Percentiles rank a stretch among this genome's conserved stretches.
These are phyloP conservation scores for Entelexis paramagnoliae DNA, from an alignment of 1,139 yeast genomes.

Conservation along the genomic window DNA sequence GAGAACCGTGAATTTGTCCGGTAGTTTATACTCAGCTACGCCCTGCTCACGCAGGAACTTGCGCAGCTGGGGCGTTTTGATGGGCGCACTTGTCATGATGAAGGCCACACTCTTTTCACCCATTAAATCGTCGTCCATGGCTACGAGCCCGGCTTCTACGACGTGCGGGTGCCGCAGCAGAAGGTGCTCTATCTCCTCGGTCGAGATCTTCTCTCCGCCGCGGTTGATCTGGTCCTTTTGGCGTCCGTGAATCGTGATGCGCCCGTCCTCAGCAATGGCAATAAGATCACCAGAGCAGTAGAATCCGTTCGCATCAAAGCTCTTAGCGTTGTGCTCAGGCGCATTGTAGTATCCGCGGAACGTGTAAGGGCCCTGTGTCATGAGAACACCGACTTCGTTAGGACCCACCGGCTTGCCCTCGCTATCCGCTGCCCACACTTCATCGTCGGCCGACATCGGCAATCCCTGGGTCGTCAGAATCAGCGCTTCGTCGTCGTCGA, in stretches of 20 bases:
- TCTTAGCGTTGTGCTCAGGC: conserved; percentile 18
- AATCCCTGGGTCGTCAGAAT: conserved; percentile 16
- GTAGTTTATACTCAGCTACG: conserved; percentile 20
- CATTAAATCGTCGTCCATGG: conserved; percentile 18
- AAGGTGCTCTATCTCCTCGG: conserved; percentile 19
- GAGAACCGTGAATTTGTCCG: conserved; percentile 14
- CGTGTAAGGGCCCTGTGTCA: conserved; percentile 20
- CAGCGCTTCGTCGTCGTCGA: conserved; percentile 11
- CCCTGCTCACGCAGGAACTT: conserved; percentile 19
- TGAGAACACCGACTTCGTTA: conserved; percentile 17
- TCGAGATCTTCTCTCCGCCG: conserved; percentile 18
- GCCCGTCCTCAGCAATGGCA: conserved; percentile 14
- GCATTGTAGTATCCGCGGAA: conserved; percentile 20
- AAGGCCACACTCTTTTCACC: conserved; percentile 21
- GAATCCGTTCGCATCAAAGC: conserved; percentile 16
- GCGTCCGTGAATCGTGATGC: conserved; percentile 19
- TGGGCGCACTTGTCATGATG: conserved; percentile 13
- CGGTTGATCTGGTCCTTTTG: conserved; percentile 21
- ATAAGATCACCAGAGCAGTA: conserved; percentile 20
- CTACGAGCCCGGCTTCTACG: conserved; percentile 17
- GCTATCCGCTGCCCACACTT: conserved; percentile 16
- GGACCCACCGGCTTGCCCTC: conserved; percentile 2
- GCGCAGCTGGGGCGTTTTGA: conserved; percentile 13
- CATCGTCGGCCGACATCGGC: conserved; percentile 19
- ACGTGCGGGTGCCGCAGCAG: conserved; percentile 17